These are phyloP conservation scores for Parasitella parasitica DNA, from an alignment of 371 early-diverging fungal genomes.

Conservation along the genomic window DNA sequence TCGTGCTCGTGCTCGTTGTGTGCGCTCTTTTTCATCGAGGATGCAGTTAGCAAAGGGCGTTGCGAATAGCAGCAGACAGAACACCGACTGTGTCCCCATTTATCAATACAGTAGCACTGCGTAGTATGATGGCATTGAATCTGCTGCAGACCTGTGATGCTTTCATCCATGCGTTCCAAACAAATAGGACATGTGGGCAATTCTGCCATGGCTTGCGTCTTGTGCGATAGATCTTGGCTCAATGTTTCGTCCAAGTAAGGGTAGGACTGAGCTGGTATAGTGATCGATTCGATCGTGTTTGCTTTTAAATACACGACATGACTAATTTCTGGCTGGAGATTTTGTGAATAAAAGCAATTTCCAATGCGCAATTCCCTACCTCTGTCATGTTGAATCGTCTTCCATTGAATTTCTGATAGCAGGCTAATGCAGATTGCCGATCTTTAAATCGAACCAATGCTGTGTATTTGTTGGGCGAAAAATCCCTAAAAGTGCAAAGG, in stretches of 20 bases:
- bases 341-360: background rate
- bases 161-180: slow-evolving; percentile 89
- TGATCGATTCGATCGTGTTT: slow-evolving; percentile 54
- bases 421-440: slow-evolving; percentile 57
- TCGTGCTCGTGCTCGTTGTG: slow-evolving; percentile 4
- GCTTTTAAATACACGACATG: slow-evolving; percentile 75
- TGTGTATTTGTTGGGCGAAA: slow-evolving; percentile 80
- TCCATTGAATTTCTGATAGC: slow-evolving; percentile 77
- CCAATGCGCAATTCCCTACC: slow-evolving; percentile 20
- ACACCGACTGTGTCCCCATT: slow-evolving; percentile 92
- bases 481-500: slow-evolving; percentile 57
- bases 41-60: slow-evolving; percentile 30
- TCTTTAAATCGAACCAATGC: slow-evolving; percentile 77
- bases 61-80: slow-evolving; percentile 88
- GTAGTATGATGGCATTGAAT: slow-evolving; percentile 93
- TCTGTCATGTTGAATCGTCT: slow-evolving; percentile 81
- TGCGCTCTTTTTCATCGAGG: background rate
- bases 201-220: slow-evolving; percentile 37
- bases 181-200: slow-evolving; percentile 96
- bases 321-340: slow-evolving; percentile 63
- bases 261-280: slow-evolving; percentile 60
- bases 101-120: slow-evolving; percentile 84
- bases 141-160: slow-evolving; percentile 82
- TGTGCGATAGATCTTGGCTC: slow-evolving; percentile 8
- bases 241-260: slow-evolving; percentile 54